Evolutionary conservation across 768 basidiomycete genomes (phyloP).

Genomic region (Russula dissimulans): DNA sequence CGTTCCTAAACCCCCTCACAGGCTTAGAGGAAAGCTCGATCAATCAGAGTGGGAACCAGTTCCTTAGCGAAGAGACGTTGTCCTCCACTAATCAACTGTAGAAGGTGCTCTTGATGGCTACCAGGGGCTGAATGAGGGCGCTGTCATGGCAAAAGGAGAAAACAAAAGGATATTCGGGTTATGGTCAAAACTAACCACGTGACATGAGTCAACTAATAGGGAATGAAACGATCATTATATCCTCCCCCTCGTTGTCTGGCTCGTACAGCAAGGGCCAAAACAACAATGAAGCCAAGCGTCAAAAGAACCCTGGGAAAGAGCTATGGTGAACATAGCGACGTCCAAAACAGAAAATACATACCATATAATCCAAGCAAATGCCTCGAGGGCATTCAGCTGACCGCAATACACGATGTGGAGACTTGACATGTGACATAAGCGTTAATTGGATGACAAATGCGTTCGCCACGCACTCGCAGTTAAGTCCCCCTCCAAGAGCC

Average conservation of each 20-base stretch:
- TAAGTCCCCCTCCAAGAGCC: conserved; percentile 4
- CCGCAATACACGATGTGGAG: conserved; percentile 10
- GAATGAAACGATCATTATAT: conserved; percentile 1
- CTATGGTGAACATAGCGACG: neutral
- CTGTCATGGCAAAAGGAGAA: no score
- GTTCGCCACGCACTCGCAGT: conserved; percentile 12
- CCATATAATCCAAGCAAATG: conserved; percentile 21
- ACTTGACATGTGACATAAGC: neutral
- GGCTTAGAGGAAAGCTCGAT: no score
- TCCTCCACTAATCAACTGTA: no score
- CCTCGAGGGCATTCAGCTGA: conserved; percentile 17
- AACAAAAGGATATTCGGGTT: no score
- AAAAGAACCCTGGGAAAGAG: conserved; percentile 13
- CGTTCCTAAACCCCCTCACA: neutral
- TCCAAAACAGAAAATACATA: neutral
- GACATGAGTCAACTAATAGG: neutral
- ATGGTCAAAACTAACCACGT: neutral
- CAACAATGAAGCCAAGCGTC: conserved; percentile 6
- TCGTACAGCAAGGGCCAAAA: conserved; percentile 11
- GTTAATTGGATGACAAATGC: neutral
- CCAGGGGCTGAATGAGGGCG: no score
- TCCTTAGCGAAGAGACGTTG: no score
- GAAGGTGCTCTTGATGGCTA: no score
- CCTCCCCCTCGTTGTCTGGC: conserved; percentile 9
- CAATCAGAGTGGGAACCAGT: neutral